Base-by-base conservation (phyloP, 345 rosid species). In the Ricinus communis region DNA sequence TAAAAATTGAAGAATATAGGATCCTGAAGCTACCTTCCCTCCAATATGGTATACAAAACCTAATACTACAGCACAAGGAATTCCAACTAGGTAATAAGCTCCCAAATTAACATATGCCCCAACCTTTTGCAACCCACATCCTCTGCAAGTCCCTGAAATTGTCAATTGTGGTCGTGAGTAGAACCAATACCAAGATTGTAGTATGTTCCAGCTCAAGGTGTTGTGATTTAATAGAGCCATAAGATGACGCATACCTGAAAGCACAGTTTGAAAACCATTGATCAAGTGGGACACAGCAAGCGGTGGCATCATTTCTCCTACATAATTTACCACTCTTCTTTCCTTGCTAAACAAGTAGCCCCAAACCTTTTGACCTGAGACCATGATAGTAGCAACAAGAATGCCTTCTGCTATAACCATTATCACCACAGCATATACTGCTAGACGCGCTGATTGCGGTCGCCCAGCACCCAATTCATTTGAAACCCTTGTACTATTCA, bases 41-140 rank as follows among this genome's bases (percentile, higher is more conserved):
- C 83, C 85, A 72, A 19, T 33, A 77, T 28, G 13, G 79, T 74
- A 54, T 11, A 69, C 25, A 62, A 75, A 74, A 46, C 59, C 60
- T 36, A 73, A 36, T 2, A 73, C n/a, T 57, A 66, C 56, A 47
- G 76, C 62, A 31, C 19, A 57, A 24, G 87, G 90, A 68, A 83
- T 74, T 19, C 89, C 90, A 0, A 83, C 36, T 49, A 88, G 46
- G 66, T 86, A 85, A 73, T 85, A 83, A 0, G 90, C 76, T 38
- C 90, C 89, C 1, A 88, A 74, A 58, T 86, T 88, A 15, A 86
- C 65, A 54, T 27, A 65, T 25, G 93, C 89, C 5, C 90, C 90
- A 8, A 82, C 67, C 77, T 75, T 83, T 72, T 86, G 89, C 89
- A 86, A 80, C 1, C 89, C 93, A 43, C 87, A 85, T 51, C 93